Percentiles rank a stretch among this genome's conserved stretches.
These are phyloP conservation scores for Eucalyptus fibrosa DNA, from an alignment of 345 rosid genomes.

Conservation along the genomic window DNA sequence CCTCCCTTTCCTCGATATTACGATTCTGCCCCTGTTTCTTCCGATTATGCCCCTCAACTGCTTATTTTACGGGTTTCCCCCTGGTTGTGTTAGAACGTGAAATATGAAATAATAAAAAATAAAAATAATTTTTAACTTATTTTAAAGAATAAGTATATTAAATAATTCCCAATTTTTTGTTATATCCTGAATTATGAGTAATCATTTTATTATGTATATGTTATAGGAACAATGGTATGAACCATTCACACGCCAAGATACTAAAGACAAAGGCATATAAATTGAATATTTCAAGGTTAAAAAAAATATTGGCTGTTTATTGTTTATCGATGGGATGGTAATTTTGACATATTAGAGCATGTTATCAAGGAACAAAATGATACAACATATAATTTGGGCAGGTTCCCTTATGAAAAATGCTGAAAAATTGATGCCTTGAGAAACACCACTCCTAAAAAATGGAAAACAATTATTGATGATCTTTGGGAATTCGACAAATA, in stretches of 20 bases:
- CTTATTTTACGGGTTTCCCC: too few species aligned
- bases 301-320: background rate
- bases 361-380: background rate
- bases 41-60: too few species aligned
- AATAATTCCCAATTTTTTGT: background rate
- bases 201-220: background rate
- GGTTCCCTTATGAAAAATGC: background rate
- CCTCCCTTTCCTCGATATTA: too few species aligned
- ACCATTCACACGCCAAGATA: background rate
- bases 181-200: background rate
- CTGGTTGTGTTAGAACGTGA: too few species aligned
- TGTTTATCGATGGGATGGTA: background rate
- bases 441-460: too few species aligned
- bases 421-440: background rate
- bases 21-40: too few species aligned
- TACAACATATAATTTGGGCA: too few species aligned
- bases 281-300: background rate
- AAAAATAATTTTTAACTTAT: too few species aligned
- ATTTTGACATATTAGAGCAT: background rate
- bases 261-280: background rate
- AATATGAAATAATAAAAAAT: too few species aligned
- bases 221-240: fast-evolving
- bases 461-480: background rate
- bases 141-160: too few species aligned
- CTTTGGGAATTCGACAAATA: background rate